phyloP scores from a whole-genome alignment of 768 basidiomycete genomes.

The Megacollybia marginata region DNA sequence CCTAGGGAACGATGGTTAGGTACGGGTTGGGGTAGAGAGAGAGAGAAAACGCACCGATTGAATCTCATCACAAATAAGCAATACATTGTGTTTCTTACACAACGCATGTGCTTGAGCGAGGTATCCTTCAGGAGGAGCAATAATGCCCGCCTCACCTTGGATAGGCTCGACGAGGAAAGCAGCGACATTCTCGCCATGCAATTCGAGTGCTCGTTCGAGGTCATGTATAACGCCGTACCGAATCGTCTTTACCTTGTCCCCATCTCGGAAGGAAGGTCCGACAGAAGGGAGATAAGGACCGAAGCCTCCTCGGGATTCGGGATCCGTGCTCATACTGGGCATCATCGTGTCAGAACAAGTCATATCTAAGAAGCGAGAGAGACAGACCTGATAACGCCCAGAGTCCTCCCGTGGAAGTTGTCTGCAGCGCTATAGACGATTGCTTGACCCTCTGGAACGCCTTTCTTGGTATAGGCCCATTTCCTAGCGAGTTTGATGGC shows the following conservation, averaged over 20 bases:
- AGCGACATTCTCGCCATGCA: conserved; percentile 77
- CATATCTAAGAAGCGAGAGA: conserved; percentile 1
- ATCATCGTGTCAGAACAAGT: conserved; percentile 7
- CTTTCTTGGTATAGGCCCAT: conserved; percentile 92
- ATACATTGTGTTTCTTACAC: conserved; percentile 88
- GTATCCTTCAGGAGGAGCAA: conserved; percentile 88
- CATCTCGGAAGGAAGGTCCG: conserved; percentile 68
- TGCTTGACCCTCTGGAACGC: conserved; percentile 73
- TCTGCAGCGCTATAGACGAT: conserved; percentile 80
- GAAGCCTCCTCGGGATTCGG: conserved; percentile 79
- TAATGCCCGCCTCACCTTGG: conserved; percentile 99
- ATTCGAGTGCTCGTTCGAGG: conserved; percentile 71
- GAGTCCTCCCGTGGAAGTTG: conserved; percentile 94
- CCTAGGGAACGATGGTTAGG: conserved; percentile 34
- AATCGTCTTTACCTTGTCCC: conserved; percentile 49
- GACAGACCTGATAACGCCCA: conserved; percentile 72
- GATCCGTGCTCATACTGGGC: conserved; percentile 87
- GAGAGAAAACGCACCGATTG: conserved; percentile 82
- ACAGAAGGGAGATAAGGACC: conserved; percentile 86
- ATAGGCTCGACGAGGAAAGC: conserved; percentile 97
- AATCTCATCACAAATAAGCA: conserved; percentile 98
- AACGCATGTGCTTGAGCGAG: conserved; percentile 67
- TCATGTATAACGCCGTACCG: conserved; percentile 81
- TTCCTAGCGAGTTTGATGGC: conserved; percentile 93
- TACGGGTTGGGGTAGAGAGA: conserved; percentile 1